Evolutionary conservation across 192 early-diverging fungal species (phyloP).

Genomic region (Rhizoclosmatium globosum): DNA sequence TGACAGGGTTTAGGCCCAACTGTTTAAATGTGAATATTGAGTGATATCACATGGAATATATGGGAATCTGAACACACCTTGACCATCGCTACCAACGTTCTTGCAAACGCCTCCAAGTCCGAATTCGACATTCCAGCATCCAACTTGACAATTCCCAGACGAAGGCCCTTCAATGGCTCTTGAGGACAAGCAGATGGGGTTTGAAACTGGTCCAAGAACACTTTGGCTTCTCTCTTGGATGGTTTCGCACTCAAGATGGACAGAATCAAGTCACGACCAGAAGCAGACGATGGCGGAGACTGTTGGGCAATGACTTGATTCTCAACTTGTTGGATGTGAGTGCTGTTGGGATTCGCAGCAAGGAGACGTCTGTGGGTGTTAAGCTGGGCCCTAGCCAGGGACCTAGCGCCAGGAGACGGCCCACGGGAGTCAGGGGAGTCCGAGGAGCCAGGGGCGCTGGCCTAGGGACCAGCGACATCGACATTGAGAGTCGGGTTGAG

Average conservation of each 20-base stretch:
- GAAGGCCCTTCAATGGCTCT: neutral
- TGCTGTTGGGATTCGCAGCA: too few species aligned
- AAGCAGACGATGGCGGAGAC: neutral
- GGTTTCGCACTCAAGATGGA: slow-evolving; percentile 10
- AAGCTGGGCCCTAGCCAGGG: too few species aligned
- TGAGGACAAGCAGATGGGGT: neutral
- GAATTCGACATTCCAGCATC: neutral
- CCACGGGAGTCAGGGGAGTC: too few species aligned
- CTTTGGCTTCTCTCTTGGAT: slow-evolving; percentile 9
- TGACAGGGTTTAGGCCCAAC: neutral
- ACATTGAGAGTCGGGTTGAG: too few species aligned
- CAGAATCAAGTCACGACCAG: neutral
- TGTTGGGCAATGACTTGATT: too few species aligned
- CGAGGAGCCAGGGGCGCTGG: too few species aligned
- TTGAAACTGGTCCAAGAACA: neutral
- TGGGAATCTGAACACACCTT: neutral
- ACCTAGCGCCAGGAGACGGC: too few species aligned
- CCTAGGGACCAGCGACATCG: too few species aligned
- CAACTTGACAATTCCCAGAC: neutral
- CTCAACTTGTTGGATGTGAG: too few species aligned
- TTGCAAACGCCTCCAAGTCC: slow-evolving; percentile 1
- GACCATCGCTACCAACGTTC: slow-evolving; percentile 7
- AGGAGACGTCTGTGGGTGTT: too few species aligned
- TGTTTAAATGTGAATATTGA: neutral
- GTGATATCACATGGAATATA: neutral